Evolutionary conservation across 179 eudicot genomes (phyloP), one percentile per base, ranked within the genome.

Genomic region (Pouteria campechiana): DNA sequence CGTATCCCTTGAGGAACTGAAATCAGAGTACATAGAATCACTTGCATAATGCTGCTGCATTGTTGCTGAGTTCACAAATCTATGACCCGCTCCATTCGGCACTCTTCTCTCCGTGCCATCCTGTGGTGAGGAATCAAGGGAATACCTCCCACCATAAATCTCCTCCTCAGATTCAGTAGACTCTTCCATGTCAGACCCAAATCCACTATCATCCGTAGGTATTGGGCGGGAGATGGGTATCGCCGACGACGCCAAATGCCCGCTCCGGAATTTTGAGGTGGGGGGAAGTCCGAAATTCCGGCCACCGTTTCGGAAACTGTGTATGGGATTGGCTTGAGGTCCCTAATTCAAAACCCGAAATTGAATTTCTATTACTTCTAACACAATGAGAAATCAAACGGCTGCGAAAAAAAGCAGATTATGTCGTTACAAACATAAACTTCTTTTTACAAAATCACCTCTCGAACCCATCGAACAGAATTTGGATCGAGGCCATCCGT

Each of bases 61-160:
- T 4, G 62, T 70, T 28, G 48, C 50, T 3, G 73, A 60, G 34
- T 60, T 60, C n/a, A 59, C 30, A 58, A 57, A 71, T 34, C 70
- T 48, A 22, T 60, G 54, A 29, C 49, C 23, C 7, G 60, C 57
- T 8, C 36, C 29, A 3, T 45, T 57, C 17, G 69, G 65, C 33
- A 55, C 70, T 42, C 76, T 68, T n/a, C n/a, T n/a, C n/a, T n/a
- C n/a, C n/a, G n/a, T n/a, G 29, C 64, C 77, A 44, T 81, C 83
- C 36, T 67, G 82, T 23, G 93, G 95, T 9, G 93, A 85, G 8
- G 95, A 82, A 63, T 82, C 95, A 14, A 78, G 57, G 0, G 88
- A 85, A 32, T 78, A 75, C 36, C 78, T 64, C 19, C 79, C 81
- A 20, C 88, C 82, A 37, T 76, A 76, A 33, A 66, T 75, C 54